Base-by-base conservation (phyloP, 176 grass and related monocot genomes). In the Urochloa ruziziensis region DNA sequence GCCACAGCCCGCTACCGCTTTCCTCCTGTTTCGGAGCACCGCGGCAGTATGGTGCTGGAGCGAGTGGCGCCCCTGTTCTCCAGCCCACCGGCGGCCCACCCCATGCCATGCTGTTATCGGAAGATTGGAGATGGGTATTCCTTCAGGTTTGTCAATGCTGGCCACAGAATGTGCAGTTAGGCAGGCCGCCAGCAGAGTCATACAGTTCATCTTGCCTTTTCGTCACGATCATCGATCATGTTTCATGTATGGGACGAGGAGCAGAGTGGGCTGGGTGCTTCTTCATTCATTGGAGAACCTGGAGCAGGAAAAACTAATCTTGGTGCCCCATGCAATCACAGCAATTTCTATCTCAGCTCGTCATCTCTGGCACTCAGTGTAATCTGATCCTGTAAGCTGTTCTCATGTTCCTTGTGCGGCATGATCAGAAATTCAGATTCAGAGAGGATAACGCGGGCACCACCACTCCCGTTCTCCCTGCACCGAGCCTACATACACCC, bases 371-470 rank as follows among this genome's bases (percentile, higher is more conserved):
- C 29, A 0, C 2, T 23, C 67, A 4, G 16, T 39, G 13, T 12
- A 27, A 70, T 35, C 63, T 23, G 63, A 67, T 21, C n/a, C 17
- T 64, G 62, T 34, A 18, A 35, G 39, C 15, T 10, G 1, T 49
- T 49, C 7, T 47, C 7, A 15, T 49, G 69, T 72, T 72, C 27
- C 6, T 23, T 23, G 32, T 46, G 10, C 39, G 39, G 58, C 64
- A 47, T n/a, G n/a, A n/a, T 12, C 37, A 37, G 25, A n/a, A n/a
- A n/a, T n/a, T n/a, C 49, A 21, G 74, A 16, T 23, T 62, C 27
- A 67, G 16, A 73, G 77, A 43, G 64, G 87, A 89, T 86, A 90
- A 90, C 29, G 23, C 28, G 9, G 14, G 42, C 63, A 30, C 48
- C 35, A 25, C 33, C 1, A 36, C 0, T 21, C 15, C 7, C 7